Base-by-base conservation (phyloP, 1,284 basidiomycete genomes). In the Peniophora sp. region DNA sequence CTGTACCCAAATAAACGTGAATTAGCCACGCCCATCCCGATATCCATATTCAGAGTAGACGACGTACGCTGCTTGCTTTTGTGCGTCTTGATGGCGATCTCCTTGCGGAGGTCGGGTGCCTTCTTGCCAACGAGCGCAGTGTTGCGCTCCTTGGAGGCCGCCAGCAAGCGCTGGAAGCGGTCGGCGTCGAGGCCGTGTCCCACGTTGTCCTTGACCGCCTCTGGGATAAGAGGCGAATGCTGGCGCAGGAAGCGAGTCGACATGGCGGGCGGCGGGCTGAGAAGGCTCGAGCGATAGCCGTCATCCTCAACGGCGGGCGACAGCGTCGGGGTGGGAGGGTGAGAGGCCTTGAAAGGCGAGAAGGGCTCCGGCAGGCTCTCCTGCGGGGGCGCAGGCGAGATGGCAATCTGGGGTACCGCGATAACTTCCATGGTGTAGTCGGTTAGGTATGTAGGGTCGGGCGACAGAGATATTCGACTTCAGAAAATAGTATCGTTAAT, bases 61-160 rank as follows among this genome's bases (percentile, higher is more conserved):
- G 27, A 57, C 19, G 19, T 64, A 89, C 87, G 68, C 65, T 89
- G 84, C 70, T 85, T 89, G 63, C 72, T 79, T 69, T 76, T 80
- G 67, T 89, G 85, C 47, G 73, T 76, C 65, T 83, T 86, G 54
- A 85, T 65, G 16, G 83, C 82, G 48, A 87, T 78, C 65, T 89
- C 83, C 67, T 81, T 86, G 56, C 83, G 79, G 52, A 89, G 74
- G 67, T 84, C 78, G 22, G 70, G 69, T 32, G 68, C 64, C 59
- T 69, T 78, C 66, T 75, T 81, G 46, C 64, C 65, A 35, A 72
- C 72, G 8, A 45, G 20, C 19, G 44, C 23, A 16, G 19, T 23
- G 44, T 45, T 45, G 14, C 23, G 44, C 24, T 45, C 23, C 44
- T 22, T 45, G 23, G 44, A 45, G n/a, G 44, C 16, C 12, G 44